Evolutionary conservation across 208 protist genomes (phyloP).

Genomic region (Strigomonas culicis): DNA sequence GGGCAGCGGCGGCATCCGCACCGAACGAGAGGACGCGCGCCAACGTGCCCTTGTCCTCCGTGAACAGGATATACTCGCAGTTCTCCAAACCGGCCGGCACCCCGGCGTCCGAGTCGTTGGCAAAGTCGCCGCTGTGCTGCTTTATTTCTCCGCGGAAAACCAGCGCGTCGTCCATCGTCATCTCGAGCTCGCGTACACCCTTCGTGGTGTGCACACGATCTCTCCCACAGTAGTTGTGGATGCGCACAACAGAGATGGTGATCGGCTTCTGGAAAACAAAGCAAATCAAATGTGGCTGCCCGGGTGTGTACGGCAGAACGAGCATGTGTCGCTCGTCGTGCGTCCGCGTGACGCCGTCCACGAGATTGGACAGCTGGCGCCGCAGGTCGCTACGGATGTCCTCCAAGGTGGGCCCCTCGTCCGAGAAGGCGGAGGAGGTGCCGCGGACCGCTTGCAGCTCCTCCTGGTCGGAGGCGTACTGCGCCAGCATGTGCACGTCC

Average conservation of each 20-base stretch:
- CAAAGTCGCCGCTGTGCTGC: slow-evolving; percentile 39
- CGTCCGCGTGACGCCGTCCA: slow-evolving; percentile 52
- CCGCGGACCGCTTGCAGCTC: slow-evolving; percentile 13
- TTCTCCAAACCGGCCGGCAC: slow-evolving; percentile 30
- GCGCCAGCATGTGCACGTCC: slow-evolving; percentile 14
- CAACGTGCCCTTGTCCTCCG: slow-evolving; percentile 20
- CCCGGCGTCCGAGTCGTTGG: neutral
- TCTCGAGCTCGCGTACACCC: slow-evolving; percentile 77
- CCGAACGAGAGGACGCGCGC: too few relatives aligned
- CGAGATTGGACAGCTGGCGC: slow-evolving; percentile 59
- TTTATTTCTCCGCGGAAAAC: slow-evolving; percentile 73
- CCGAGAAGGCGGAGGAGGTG: neutral
- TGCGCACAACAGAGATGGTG: slow-evolving; percentile 71
- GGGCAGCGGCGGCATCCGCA: too few relatives aligned
- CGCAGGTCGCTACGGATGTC: slow-evolving; percentile 20
- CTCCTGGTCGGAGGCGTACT: slow-evolving; percentile 26
- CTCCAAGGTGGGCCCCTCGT: slow-evolving; percentile 9
- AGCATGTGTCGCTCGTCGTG: slow-evolving; percentile 86
- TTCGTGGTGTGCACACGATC: slow-evolving; percentile 84
- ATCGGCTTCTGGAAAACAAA: slow-evolving; percentile 54
- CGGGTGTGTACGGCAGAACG: slow-evolving; percentile 70
- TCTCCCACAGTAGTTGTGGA: slow-evolving; percentile 91
- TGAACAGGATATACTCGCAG: slow-evolving; percentile 80
- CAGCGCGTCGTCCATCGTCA: slow-evolving; percentile 53
- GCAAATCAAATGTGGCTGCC: slow-evolving; percentile 58